Percentiles rank a stretch among this genome's conserved stretches.
phyloP scores from a whole-genome alignment of 192 early-diverging fungal genomes.

The Linnemannia exigua region DNA sequence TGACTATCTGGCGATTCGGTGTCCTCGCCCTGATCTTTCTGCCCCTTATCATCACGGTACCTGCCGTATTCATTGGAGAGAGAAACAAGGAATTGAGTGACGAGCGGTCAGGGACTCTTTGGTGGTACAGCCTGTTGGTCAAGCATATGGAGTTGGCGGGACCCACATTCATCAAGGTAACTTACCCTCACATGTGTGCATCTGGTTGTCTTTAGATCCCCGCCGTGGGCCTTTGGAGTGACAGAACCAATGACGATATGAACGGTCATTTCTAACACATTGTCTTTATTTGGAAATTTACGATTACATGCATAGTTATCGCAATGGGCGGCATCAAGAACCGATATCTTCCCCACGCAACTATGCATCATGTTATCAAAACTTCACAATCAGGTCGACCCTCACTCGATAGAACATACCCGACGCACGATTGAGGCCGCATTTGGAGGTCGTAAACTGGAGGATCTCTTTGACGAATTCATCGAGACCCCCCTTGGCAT shows the following conservation, averaged over 20 bases:
- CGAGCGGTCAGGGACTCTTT: slow-evolving; percentile 74
- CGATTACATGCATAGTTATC: slow-evolving; percentile 67
- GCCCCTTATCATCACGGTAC: slow-evolving; percentile 75
- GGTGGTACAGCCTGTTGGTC: slow-evolving; percentile 90
- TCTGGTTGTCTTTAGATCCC: not conserved
- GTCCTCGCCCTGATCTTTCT: slow-evolving; percentile 77
- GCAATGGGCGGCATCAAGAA: slow-evolving; percentile 95
- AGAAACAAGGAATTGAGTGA: slow-evolving; percentile 56
- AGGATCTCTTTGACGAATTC: slow-evolving; percentile 85
- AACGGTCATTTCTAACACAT: not conserved
- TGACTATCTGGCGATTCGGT: slow-evolving; percentile 68
- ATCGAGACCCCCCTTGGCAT: slow-evolving; percentile 86
- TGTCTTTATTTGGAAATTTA: not conserved
- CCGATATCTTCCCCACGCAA: slow-evolving; percentile 85
- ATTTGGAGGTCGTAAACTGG: slow-evolving; percentile 74
- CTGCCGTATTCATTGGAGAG: slow-evolving; percentile 70
- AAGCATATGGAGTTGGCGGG: slow-evolving; percentile 88
- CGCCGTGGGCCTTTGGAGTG: not conserved
- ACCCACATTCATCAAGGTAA: slow-evolving; percentile 95
- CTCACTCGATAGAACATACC: slow-evolving; percentile 83
- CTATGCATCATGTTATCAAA: slow-evolving; percentile 82
- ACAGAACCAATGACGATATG: not conserved
- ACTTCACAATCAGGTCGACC: slow-evolving; percentile 85
- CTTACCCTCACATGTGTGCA: not conserved
- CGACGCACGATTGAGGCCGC: slow-evolving; percentile 71